phyloP scores from a whole-genome alignment of 2,329 filamentous ascomycete genomes.

The Pseudopyricularia javanii region DNA sequence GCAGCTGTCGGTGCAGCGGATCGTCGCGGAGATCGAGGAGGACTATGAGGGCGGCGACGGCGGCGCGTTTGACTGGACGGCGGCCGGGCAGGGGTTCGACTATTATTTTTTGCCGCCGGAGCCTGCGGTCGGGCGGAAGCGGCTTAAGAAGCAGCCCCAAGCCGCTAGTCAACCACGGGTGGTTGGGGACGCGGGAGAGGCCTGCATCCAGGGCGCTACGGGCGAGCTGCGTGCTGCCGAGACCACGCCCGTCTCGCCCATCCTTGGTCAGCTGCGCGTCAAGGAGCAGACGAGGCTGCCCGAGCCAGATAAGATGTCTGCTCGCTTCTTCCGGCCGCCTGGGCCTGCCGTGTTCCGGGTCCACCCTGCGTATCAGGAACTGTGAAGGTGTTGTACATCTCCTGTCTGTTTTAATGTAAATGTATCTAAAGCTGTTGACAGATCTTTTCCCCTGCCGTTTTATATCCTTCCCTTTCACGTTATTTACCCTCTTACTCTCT shows the following conservation, averaged over 20 bases:
- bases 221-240: background rate
- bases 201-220: background rate
- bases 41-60: background rate
- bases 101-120: constrained; percentile 5
- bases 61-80: constrained; percentile 1
- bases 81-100: constrained; percentile 5
- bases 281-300: background rate
- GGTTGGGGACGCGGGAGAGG: no score
- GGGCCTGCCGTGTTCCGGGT: background rate
- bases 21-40: background rate
- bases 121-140: background rate
- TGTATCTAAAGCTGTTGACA: background rate
- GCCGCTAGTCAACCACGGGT: background rate
- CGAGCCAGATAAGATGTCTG: background rate
- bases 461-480: background rate
- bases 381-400: background rate
- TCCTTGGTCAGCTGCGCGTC: background rate
- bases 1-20: background rate
- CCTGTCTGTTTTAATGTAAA: background rate
- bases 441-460: background rate
- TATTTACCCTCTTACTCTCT: no score
- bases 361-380: background rate
- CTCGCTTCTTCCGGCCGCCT: background rate
- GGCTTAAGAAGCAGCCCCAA: background rate
- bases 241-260: background rate